Percentiles rank a stretch among this genome's conserved stretches.
These are phyloP conservation scores for Globisporangium cederbergense DNA, from an alignment of 352 stramenopile genomes.

Conservation along the genomic window DNA sequence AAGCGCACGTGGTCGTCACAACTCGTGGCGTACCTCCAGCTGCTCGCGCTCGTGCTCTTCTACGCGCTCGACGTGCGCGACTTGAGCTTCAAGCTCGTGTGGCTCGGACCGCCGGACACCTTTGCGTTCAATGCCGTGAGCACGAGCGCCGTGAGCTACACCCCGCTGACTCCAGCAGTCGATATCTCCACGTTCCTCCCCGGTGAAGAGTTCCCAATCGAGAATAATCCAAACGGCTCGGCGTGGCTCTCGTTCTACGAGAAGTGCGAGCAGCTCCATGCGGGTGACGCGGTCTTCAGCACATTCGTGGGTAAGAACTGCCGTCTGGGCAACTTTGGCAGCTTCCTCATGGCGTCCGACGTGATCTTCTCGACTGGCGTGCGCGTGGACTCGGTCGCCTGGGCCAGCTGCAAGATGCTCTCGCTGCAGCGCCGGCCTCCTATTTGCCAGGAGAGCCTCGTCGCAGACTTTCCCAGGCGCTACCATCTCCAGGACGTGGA, in stretches of 20 bases:
- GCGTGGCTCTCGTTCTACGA: constrained; percentile 32
- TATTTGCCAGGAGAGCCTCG: constrained; percentile 56
- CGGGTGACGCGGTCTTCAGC: constrained; percentile 8
- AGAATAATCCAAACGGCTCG: constrained; percentile 7
- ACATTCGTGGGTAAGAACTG: constrained; percentile 24
- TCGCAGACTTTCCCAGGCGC: constrained; percentile 42
- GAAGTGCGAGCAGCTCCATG: constrained; percentile 26
- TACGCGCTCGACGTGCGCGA: constrained; percentile 33
- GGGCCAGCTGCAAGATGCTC: constrained; percentile 52
- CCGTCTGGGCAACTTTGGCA: constrained; percentile 16
- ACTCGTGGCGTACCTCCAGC: constrained; percentile 19
- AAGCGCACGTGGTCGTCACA: constrained; percentile 9
- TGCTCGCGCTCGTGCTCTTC: constrained; percentile 27
- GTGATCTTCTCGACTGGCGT: constrained; percentile 37
- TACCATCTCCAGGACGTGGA: constrained; percentile 35
- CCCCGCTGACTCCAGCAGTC: constrained; percentile 15
- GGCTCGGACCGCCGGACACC: constrained; percentile 24
- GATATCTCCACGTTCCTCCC: constrained; percentile 17
- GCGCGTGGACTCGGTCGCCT: constrained; percentile 51
- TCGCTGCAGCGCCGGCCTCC: constrained; percentile 43
- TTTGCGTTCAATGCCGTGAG: constrained; percentile 23
- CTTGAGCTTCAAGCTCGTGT: constrained; percentile 29
- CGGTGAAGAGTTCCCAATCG: constrained; percentile 17
- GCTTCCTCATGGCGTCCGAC: constrained; percentile 20
- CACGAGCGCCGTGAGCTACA: constrained; percentile 6